phyloP scores from a whole-genome alignment of 2,329 filamentous ascomycete species.

The Paramyrothecium sp. region DNA sequence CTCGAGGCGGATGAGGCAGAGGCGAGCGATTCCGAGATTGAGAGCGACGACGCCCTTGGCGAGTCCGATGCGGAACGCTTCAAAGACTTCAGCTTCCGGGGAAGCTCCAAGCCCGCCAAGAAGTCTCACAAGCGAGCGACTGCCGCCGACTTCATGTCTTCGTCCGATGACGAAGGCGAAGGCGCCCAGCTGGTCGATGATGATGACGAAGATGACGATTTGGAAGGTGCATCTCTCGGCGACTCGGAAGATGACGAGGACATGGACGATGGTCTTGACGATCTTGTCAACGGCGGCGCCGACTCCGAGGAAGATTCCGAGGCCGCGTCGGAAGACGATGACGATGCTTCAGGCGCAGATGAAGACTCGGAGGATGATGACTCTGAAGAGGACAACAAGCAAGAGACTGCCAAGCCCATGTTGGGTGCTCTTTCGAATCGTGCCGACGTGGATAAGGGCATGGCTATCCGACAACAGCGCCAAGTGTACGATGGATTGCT shows the following conservation, averaged over 20 bases:
- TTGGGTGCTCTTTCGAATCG: slow-evolving; percentile 27
- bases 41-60: slow-evolving; percentile 70
- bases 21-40: slow-evolving; percentile 60
- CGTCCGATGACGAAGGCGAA: slow-evolving; percentile 36
- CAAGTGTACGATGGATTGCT: slow-evolving; percentile 84
- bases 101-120: slow-evolving; percentile 51
- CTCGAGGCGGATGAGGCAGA: slow-evolving; percentile 48
- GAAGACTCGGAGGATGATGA: slow-evolving; percentile 34
- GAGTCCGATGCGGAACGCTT: slow-evolving; percentile 84
- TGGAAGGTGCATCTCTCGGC: slow-evolving; percentile 32
- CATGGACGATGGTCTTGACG: slow-evolving; percentile 34
- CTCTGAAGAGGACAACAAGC: slow-evolving; percentile 31
- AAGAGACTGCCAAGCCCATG: slow-evolving; percentile 29
- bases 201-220: slow-evolving; percentile 30
- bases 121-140: slow-evolving; percentile 41
- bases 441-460: slow-evolving; percentile 76
- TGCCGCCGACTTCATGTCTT: slow-evolving; percentile 58
- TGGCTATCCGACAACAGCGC: slow-evolving; percentile 82
- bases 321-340: slow-evolving; percentile 26
- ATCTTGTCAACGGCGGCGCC: slow-evolving; percentile 26
- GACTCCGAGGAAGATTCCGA: slow-evolving; percentile 32
- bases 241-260: slow-evolving; percentile 36
- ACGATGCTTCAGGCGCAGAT: slow-evolving; percentile 31
- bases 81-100: slow-evolving; percentile 66
- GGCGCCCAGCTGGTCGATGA: slow-evolving; percentile 18